Evolutionary conservation across 192 early-diverging fungal genomes (phyloP).

Genomic region (Entomortierella beljakovae): DNA sequence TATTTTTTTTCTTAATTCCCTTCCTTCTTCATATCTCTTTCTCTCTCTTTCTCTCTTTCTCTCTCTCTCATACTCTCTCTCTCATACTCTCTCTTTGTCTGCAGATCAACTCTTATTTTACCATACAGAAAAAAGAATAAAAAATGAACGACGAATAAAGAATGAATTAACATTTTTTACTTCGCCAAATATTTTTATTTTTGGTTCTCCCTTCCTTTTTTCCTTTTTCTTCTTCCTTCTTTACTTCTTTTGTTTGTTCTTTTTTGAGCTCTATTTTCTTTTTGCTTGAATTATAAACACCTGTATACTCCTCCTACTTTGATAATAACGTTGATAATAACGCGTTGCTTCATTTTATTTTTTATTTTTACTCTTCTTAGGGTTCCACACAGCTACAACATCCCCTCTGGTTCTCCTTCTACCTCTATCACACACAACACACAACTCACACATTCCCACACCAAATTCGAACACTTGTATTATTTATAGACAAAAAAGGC

Average conservation of each 20-base stretch:
- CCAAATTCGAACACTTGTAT: background rate
- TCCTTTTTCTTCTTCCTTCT: background rate
- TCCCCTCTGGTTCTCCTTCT: slow-evolving; percentile 1
- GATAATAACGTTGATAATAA: background rate
- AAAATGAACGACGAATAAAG: background rate
- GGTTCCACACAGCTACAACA: background rate
- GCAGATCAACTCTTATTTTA: background rate
- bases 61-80: background rate
- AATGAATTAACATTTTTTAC: background rate
- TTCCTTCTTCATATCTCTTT: no score
- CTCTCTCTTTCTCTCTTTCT: no score
- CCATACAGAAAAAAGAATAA: no score
- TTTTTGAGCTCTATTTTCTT: background rate
- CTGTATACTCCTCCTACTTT: background rate
- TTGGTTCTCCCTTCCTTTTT: background rate
- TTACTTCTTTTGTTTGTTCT: no score
- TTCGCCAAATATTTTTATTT: background rate
- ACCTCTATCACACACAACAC: background rate
- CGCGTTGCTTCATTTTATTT: background rate
- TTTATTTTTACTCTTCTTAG: background rate
- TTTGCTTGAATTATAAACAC: background rate
- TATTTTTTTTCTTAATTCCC: background rate
- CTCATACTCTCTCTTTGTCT: background rate
- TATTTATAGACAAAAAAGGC: no score
- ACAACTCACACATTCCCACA: background rate